Evolutionary conservation across 2,329 filamentous ascomycete species (phyloP), one percentile per base, ranked within the genome.

Genomic region (Sordariomycetes sp.): DNA sequence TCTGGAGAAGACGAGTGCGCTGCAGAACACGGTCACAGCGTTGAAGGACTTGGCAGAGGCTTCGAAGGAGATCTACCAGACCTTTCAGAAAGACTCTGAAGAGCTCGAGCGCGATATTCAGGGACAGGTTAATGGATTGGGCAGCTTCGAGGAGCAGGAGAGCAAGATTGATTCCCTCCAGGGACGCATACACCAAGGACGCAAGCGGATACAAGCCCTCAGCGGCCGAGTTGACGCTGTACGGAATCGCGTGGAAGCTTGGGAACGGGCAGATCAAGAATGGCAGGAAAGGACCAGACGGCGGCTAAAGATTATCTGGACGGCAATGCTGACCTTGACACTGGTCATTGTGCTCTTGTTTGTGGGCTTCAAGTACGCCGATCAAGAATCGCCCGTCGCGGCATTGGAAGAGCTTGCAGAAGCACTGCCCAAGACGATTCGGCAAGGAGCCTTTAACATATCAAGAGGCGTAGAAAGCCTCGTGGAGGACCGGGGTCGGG

Each of bases 231-330:
- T 90, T 4, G 75, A 80, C 33, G 58, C 66, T 11, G 79, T 85
- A 10, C 68, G 75, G 32, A 58, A 68, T 36, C 67, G 74, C 7
- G 74, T 88, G 11, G 79, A 83, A 49, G 61, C 64, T 19, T 84
- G 81, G 70, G 79, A 84, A 51, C 66, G 64, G 36, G 68, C 72
- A 2, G 82, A 87, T 54, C 65, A 62, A 31, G 73, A 77, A 46
- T 81, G 79, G 67, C 74, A 83, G 55, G 76, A 82, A 46, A 74
- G 66, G 46, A 82, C 77, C n/a, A 63, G 75, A 40, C 66, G 62
- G 49, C 68, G 78, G 32, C 59, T 85, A 41, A 74, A 71, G 43
- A 65, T 72, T 15, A 58, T 82, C 30, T 85, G 79, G 77, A 66
- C 75, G 25, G 64, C 76, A 40, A 70, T 70, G 39, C 70, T 61